phyloP scores from a whole-genome alignment of 1,284 basidiomycete genomes.

The Marasmius tenuissimus region DNA sequence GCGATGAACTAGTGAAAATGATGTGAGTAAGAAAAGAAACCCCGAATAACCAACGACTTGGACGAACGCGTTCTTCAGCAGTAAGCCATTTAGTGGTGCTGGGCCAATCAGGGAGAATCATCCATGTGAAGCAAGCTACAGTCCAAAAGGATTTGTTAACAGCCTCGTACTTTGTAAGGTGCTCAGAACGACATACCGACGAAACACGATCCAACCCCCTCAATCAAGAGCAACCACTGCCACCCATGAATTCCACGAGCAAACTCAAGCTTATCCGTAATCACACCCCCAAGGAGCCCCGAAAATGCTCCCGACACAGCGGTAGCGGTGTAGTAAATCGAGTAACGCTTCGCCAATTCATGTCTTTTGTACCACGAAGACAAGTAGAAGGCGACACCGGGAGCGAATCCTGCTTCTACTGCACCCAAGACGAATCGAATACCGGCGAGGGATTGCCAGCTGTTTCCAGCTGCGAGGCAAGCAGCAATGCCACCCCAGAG shows the following conservation, averaged over 20 bases:
- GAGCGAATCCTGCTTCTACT: slow-evolving; percentile 39
- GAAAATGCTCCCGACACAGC: slow-evolving; percentile 48
- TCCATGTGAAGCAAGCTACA: slow-evolving; percentile 18
- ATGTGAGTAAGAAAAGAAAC: not conserved
- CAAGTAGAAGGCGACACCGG: slow-evolving; percentile 39
- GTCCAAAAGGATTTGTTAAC: not conserved
- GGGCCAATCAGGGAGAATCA: slow-evolving; percentile 36
- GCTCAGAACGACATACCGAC: not conserved
- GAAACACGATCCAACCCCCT: slow-evolving; percentile 22
- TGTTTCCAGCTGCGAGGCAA: slow-evolving; percentile 17
- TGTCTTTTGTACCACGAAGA: slow-evolving; percentile 41
- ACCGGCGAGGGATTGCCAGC: slow-evolving; percentile 19
- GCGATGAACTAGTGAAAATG: slow-evolving; percentile 27
- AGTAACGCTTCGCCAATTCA: slow-evolving; percentile 42
- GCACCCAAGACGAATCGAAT: slow-evolving; percentile 17
- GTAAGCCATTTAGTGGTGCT: slow-evolving; percentile 37
- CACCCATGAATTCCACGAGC: slow-evolving; percentile 38
- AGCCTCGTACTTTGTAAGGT: not conserved
- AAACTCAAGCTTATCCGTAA: slow-evolving; percentile 41
- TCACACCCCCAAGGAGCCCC: slow-evolving; percentile 34
- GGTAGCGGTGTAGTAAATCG: slow-evolving; percentile 31
- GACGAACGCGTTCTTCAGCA: slow-evolving; percentile 29
- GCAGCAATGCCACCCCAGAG: slow-evolving; percentile 21
- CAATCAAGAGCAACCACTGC: slow-evolving; percentile 33
- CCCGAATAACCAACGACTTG: not conserved